phyloP scores from a whole-genome alignment of 805 yeast genomes.

The Starmerella tilneyi region DNA sequence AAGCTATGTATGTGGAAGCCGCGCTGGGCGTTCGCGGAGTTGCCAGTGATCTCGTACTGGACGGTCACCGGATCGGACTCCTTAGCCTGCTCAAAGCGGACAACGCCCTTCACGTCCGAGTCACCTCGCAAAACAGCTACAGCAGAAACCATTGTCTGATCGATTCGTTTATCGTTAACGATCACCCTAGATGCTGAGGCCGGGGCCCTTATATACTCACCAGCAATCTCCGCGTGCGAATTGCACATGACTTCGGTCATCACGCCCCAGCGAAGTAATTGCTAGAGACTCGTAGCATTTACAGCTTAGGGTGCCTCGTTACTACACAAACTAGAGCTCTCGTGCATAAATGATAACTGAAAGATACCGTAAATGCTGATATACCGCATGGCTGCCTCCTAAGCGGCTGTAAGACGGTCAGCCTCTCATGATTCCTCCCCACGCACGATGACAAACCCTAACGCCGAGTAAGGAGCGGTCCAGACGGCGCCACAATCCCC shows the following conservation, averaged over 20 bases:
- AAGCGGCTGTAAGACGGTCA: too few species aligned
- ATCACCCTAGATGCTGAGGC: not conserved
- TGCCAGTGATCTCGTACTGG: conserved; percentile 81
- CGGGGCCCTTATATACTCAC: not conserved
- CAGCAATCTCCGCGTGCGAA: not conserved
- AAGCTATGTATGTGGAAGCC: conserved; percentile 98
- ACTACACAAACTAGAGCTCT: too few species aligned
- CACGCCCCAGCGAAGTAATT: not conserved
- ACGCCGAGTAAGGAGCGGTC: too few species aligned
- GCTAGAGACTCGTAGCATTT: not conserved
- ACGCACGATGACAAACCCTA: too few species aligned
- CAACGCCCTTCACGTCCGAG: conserved; percentile 77
- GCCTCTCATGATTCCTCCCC: too few species aligned
- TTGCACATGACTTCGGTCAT: conserved; percentile 8
- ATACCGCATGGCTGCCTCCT: too few species aligned
- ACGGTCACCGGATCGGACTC: conserved; percentile 78
- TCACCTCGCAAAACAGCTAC: conserved; percentile 98
- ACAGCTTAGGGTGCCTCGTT: too few species aligned
- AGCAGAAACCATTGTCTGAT: conserved; percentile 28
- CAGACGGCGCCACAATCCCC: too few species aligned
- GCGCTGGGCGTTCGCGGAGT: conserved; percentile 61
- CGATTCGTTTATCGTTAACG: too few species aligned
- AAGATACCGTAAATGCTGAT: too few species aligned
- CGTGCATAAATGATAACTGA: too few species aligned
- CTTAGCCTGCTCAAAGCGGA: conserved; percentile 71